Evolutionary conservation across 306 rosid species (phyloP).

Genomic region (Cercis canadensis): DNA sequence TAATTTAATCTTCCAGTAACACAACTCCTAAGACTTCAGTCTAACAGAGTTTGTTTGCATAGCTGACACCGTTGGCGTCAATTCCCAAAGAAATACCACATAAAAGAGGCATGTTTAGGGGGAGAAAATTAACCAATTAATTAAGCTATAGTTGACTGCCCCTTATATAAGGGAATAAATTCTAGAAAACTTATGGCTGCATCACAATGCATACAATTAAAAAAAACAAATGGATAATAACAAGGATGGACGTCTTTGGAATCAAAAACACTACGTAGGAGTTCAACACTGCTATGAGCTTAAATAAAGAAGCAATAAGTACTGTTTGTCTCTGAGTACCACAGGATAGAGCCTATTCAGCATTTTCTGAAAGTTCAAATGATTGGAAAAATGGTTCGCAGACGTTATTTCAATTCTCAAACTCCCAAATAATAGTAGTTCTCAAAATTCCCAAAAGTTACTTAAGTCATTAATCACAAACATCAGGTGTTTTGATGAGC

Average conservation of each 20-base stretch:
- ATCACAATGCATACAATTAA: background rate
- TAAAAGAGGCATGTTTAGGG: background rate
- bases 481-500: too few relatives aligned
- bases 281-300: slow-evolving; percentile 17
- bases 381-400: background rate
- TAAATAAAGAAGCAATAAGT: slow-evolving; percentile 25
- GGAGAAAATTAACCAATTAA: slow-evolving; percentile 24
- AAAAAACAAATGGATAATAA: slow-evolving; percentile 17
- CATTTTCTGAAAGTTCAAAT: slow-evolving; percentile 8
- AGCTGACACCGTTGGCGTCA: too few relatives aligned
- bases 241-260: slow-evolving; percentile 8
- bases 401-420: slow-evolving; percentile 3
- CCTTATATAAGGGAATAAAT: background rate
- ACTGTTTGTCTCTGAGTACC: background rate
- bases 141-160: slow-evolving; percentile 12
- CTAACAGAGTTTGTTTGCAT: too few relatives aligned
- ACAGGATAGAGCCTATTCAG: slow-evolving; percentile 12
- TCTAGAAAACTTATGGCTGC: background rate
- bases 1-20: too few relatives aligned
- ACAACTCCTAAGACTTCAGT: too few relatives aligned
- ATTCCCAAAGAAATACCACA: too few relatives aligned
- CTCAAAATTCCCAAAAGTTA: background rate
- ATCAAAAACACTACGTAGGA: background rate
- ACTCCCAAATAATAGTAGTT: background rate
- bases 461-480: too few relatives aligned